Base-by-base conservation (phyloP, 2,329 filamentous ascomycete species). In the Endoconidiophora laricicola region DNA sequence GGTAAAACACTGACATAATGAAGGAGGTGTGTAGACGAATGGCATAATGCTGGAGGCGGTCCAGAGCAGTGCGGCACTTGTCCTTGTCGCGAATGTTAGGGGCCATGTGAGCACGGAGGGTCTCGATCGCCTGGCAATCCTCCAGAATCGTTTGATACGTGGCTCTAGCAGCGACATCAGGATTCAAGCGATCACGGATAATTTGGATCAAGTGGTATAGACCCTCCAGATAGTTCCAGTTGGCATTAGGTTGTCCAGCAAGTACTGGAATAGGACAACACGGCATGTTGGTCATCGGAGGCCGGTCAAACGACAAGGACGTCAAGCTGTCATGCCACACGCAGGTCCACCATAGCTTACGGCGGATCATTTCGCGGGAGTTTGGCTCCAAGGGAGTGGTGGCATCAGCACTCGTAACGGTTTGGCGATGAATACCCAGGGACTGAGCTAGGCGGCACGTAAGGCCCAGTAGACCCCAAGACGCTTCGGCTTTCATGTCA, bases 401-500 rank as follows among this genome's bases (percentile, higher is more conserved):
- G n/a, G 72, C 71, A 2, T 64, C 62, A 23, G 63, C 63, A n/a
- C 74, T 71, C 63, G 60, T 9, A 64, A 66, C 20, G 66, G 47
- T 49, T 36, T 53, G 60, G 6, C 73, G 66, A 57, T 81, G 78
- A 9, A 81, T 64, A 3, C 78, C 78, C 1, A 81, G 65, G 0
- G 77, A 79, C 58, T 81, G 76, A 0, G 78, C 78, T n/a, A 81
- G 66, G 23, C 78, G 70, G 54, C 76, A 79, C 0, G 77, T 79
- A 42, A 81, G 68, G 0, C 77, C 78, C 46, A 79, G 69, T 48
- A 81, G 60, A 0, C 77, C 77, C 78, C 78, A 81, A 0, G 78
- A 80, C 0, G 76, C 78, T 57, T 81, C 78, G 1, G 78, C 77
- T 58, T 81, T 81, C 78, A 81, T 81, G 53, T 81, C 78, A 56